Conservation (phyloP, 2,329 filamentous ascomycete species). For the Fusarium longipes region DNA sequence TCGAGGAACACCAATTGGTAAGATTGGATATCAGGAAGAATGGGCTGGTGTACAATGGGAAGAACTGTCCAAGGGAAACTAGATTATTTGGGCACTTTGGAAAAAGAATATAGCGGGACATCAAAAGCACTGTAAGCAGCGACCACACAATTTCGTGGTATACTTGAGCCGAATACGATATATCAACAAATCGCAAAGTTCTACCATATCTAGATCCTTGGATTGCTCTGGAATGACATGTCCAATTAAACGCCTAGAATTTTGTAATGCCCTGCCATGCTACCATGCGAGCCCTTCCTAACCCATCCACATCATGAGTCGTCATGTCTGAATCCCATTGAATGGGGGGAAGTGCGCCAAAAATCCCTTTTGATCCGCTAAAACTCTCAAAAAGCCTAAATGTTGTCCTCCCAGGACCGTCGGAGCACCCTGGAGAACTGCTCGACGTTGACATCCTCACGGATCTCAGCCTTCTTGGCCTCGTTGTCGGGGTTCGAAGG, state of each 20-base stretch:
- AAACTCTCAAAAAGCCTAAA: slow-evolving; percentile 44
- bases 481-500: slow-evolving; percentile 97
- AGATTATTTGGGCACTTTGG: slow-evolving; percentile 7
- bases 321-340: slow-evolving; percentile 46
- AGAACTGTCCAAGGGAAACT: slow-evolving; percentile 66
- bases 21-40: slow-evolving; percentile 87
- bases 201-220: slow-evolving; percentile 49
- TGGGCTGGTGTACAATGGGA: slow-evolving; percentile 99
- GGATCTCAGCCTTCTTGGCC: slow-evolving; percentile 93
- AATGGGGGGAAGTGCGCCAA: slow-evolving; percentile 37
- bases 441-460: slow-evolving; percentile 93
- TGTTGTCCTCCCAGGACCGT: slow-evolving; percentile 82
- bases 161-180: slow-evolving; percentile 25
- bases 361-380: slow-evolving; percentile 33
- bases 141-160: slow-evolving; percentile 7
- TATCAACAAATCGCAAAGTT: slow-evolving; percentile 46
- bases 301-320: slow-evolving; percentile 45
- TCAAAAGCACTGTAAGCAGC: slow-evolving; percentile 13
- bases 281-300: slow-evolving; percentile 47
- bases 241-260: slow-evolving; percentile 53
- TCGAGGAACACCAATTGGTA: slow-evolving; percentile 65
- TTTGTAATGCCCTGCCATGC: slow-evolving; percentile 48
- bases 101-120: slow-evolving; percentile 20
- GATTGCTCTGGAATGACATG: slow-evolving; percentile 52
- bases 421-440: slow-evolving; percentile 84